Percentiles rank a stretch among this genome's conserved stretches.
Evolutionary conservation across 768 basidiomycete genomes (phyloP).

Genomic region (Punctularia strigosozonata): DNA sequence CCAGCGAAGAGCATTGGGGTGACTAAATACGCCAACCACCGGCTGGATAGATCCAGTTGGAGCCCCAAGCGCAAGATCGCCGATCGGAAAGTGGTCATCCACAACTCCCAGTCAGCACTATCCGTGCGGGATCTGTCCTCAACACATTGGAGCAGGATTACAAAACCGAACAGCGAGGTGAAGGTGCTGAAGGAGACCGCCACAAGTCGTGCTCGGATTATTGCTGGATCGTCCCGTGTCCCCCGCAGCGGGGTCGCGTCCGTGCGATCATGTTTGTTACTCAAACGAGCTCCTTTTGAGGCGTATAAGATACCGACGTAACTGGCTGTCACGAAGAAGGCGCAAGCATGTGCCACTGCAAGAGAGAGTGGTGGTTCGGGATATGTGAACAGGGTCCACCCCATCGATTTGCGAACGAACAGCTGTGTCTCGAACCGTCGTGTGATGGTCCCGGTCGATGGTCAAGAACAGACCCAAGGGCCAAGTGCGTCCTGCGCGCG

Average conservation of each 20-base stretch:
- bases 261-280: slow-evolving; percentile 15
- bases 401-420: no score
- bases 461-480: no score
- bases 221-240: slow-evolving; percentile 78
- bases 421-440: no score
- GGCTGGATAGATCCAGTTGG: slow-evolving; percentile 8
- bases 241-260: slow-evolving; percentile 28
- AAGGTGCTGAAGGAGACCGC: slow-evolving; percentile 58
- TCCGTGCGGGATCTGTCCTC: slow-evolving; percentile 10
- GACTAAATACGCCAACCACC: slow-evolving; percentile 42
- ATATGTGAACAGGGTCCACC: no score
- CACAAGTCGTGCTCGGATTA: slow-evolving; percentile 68
- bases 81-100: slow-evolving; percentile 8
- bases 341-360: slow-evolving; percentile 42
- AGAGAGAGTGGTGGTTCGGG: no score
- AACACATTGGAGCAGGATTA: slow-evolving; percentile 19
- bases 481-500: no score
- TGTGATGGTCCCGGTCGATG: no score
- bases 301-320: slow-evolving; percentile 85
- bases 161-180: slow-evolving; percentile 41
- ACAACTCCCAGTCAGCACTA: slow-evolving; percentile 9
- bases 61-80: slow-evolving; percentile 32
- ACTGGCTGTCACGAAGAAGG: slow-evolving; percentile 43
- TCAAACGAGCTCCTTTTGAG: slow-evolving; percentile 29
- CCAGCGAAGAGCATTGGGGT: slow-evolving; percentile 70